phyloP scores from a whole-genome alignment of 2,329 filamentous ascomycete genomes.

The Diaporthe capsici region DNA sequence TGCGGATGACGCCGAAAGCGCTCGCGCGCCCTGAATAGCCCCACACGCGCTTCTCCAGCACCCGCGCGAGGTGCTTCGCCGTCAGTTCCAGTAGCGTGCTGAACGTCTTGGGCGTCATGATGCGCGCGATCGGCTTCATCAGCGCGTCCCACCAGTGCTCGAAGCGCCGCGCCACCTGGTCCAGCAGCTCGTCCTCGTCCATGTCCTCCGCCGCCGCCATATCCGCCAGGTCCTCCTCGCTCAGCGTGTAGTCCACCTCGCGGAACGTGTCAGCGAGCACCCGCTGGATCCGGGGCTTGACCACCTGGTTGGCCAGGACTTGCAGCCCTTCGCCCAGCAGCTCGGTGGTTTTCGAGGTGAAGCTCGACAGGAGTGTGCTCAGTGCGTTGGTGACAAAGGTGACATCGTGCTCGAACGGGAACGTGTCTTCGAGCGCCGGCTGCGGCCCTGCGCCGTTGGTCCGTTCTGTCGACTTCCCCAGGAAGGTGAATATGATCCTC shows the following conservation, averaged over 20 bases:
- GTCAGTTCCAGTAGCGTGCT: conserved; percentile 82
- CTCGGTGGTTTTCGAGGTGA: conserved; percentile 83
- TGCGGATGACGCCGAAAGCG: conserved; percentile 82
- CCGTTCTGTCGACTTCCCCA: conserved; percentile 60
- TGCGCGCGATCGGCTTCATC: conserved; percentile 85
- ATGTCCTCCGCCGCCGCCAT: conserved; percentile 68
- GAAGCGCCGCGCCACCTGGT: conserved; percentile 84
- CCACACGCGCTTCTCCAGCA: conserved; percentile 91
- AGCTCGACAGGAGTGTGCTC: conserved; percentile 77
- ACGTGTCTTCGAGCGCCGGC: conserved; percentile 72
- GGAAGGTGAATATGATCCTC: conserved; percentile 82
- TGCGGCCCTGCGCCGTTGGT: conserved; percentile 53
- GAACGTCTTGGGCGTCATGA: conserved; percentile 85
- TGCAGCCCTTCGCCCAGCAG: conserved; percentile 87
- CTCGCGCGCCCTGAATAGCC: conserved; percentile 84
- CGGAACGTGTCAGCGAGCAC: conserved; percentile 91
- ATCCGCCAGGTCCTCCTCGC: conserved; percentile 72
- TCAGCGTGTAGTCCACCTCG: conserved; percentile 87
- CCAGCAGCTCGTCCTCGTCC: conserved; percentile 67
- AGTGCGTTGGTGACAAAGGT: conserved; percentile 78
- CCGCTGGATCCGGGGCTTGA: conserved; percentile 87
- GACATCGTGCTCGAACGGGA: conserved; percentile 85
- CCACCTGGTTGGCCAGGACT: conserved; percentile 88
- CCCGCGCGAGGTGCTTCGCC: conserved; percentile 79
- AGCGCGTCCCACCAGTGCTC: conserved; percentile 88